These are phyloP conservation scores for Fusarium abutilonis DNA, from an alignment of 2,329 filamentous ascomycete species.

Conservation along the genomic window DNA sequence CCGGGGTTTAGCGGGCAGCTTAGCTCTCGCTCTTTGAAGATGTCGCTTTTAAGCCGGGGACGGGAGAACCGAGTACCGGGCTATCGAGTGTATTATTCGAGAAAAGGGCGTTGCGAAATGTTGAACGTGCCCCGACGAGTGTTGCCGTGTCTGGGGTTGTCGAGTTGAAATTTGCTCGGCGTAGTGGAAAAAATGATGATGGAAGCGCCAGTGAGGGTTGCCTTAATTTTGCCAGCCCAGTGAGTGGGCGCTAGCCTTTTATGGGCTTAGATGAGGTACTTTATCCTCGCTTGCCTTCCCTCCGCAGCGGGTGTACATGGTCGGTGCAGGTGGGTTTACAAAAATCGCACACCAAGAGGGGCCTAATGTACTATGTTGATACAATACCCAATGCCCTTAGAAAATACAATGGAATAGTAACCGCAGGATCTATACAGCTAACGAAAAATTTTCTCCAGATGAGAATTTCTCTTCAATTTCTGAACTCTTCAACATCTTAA, in stretches of 20 bases:
- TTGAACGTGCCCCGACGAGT: conserved; percentile 51
- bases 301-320: conserved; percentile 7
- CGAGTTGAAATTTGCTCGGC: conserved; percentile 57
- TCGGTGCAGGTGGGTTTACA: not conserved
- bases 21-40: conserved; percentile 40
- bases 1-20: conserved; percentile 42
- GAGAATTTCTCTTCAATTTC: no score
- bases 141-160: conserved; percentile 56
- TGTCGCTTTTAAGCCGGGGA: conserved; percentile 16
- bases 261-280: conserved; percentile 20
- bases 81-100: conserved; percentile 14
- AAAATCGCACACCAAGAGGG: not conserved
- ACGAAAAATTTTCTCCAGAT: no score
- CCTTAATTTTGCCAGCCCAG: conserved; percentile 56
- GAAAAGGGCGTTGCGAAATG: conserved; percentile 40
- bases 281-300: conserved; percentile 26
- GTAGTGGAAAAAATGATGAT: conserved; percentile 52
- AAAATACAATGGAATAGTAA: no score
- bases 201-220: conserved; percentile 54
- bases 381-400: not conserved
- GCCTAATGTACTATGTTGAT: not conserved
- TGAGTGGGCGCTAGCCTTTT: conserved; percentile 55
- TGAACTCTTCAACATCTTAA: no score
- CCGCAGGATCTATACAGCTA: no score
- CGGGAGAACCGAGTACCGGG: conserved; percentile 7